Conservation (phyloP, 768 basidiomycete species). For the Suillus weaverae region DNA sequence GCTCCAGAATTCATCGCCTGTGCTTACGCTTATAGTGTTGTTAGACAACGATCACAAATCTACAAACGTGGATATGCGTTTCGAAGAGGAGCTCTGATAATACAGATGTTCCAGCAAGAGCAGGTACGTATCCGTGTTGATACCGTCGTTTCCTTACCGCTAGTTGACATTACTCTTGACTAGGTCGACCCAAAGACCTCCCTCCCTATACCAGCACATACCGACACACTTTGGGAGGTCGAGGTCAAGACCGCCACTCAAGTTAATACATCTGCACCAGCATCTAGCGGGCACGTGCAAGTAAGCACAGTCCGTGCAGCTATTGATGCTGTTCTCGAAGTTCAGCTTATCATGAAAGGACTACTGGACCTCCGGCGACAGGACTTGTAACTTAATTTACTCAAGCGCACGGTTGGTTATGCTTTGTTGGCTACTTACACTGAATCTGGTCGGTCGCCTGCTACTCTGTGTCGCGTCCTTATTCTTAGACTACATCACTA, state of each 20-base stretch:
- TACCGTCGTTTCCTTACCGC: not conserved
- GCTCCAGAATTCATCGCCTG: not conserved
- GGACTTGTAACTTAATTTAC: conserved; percentile 47
- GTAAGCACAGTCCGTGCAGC: conserved; percentile 70
- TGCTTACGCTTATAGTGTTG: not conserved
- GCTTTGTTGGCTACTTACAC: not conserved
- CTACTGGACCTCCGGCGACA: conserved; percentile 74
- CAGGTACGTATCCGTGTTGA: conserved; percentile 44
- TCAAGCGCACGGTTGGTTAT: conserved; percentile 5
- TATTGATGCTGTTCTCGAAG: conserved; percentile 75
- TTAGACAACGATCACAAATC: conserved; percentile 68
- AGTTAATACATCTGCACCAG: conserved; percentile 58
- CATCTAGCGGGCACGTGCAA: conserved; percentile 38
- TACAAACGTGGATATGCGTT: conserved; percentile 84
- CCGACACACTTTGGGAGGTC: conserved; percentile 84
- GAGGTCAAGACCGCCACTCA: conserved; percentile 84
- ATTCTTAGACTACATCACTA: not conserved
- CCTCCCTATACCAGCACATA: conserved; percentile 73
- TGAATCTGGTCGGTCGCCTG: not conserved
- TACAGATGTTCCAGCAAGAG: conserved; percentile 86
- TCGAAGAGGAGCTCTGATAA: conserved; percentile 64
- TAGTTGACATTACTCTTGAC: not conserved
- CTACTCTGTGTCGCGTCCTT: not conserved
- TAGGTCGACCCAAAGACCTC: conserved; percentile 77
- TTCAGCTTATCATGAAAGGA: conserved; percentile 84